These are phyloP conservation scores for Cystobasidium onofrii DNA, from an alignment of 768 basidiomycete genomes.

Conservation along the genomic window DNA sequence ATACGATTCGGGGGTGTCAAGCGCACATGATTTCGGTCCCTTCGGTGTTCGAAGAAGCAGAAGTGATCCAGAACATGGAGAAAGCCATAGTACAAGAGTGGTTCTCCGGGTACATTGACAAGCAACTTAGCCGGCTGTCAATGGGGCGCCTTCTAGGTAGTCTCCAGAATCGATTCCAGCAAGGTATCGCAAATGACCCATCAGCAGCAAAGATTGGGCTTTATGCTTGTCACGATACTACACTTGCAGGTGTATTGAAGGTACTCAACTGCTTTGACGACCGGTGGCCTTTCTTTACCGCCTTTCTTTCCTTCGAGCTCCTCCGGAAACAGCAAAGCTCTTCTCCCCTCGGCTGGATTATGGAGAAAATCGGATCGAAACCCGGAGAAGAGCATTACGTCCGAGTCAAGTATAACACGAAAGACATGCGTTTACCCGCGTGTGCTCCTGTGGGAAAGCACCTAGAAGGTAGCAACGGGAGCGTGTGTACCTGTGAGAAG, in stretches of 20 bases:
- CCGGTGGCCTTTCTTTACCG: constrained; percentile 31
- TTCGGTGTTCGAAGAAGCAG: constrained; percentile 62
- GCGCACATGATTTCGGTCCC: constrained; percentile 68
- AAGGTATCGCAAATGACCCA: constrained; percentile 45
- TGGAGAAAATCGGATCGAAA: background rate
- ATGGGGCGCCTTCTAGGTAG: constrained; percentile 69
- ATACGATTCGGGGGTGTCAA: constrained; percentile 57
- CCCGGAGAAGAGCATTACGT: background rate
- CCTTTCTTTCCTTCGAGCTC: constrained; percentile 28
- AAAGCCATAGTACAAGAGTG: constrained; percentile 67
- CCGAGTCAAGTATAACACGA: constrained; percentile 24
- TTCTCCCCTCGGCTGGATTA: background rate
- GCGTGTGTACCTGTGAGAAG: constrained; percentile 15
- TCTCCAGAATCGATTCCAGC: constrained; percentile 57
- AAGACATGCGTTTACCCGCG: constrained; percentile 6
- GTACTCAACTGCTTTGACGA: constrained; percentile 36
- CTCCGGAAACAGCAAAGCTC: background rate
- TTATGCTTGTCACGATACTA: constrained; percentile 44
- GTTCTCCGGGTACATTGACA: constrained; percentile 60
- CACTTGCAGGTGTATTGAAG: constrained; percentile 39
- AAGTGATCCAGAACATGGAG: constrained; percentile 53
- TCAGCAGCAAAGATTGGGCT: constrained; percentile 60
- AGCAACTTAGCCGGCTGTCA: constrained; percentile 65
- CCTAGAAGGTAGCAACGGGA: constrained; percentile 5
- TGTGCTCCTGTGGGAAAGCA: constrained; percentile 2